Percentiles rank a stretch among this genome's conserved stretches.
Conservation (phyloP, 2,329 filamentous ascomycete species). For the Cercospora brassicicola region DNA sequence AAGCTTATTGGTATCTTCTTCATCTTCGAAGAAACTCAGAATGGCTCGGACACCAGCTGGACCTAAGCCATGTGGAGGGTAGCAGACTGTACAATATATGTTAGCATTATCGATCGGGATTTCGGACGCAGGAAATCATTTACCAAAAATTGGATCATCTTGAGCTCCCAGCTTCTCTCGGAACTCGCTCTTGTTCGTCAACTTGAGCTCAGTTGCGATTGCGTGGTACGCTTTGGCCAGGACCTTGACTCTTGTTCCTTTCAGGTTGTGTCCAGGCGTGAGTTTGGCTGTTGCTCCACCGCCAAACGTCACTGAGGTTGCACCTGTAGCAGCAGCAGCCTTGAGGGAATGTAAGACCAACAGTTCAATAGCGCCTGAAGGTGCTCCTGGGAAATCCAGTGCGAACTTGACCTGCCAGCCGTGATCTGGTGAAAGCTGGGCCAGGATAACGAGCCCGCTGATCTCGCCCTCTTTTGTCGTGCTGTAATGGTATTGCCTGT, state of each 20-base stretch:
- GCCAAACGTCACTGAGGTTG: slow-evolving; percentile 77
- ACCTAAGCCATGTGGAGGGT: slow-evolving; percentile 81
- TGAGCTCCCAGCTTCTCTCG: slow-evolving; percentile 83
- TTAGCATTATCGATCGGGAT: background rate
- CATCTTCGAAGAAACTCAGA: slow-evolving; percentile 84
- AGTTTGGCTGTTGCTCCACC: slow-evolving; percentile 75
- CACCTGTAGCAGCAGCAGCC: slow-evolving; percentile 58
- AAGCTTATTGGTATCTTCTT: slow-evolving; percentile 39
- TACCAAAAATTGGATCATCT: slow-evolving; percentile 73
- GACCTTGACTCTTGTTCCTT: slow-evolving; percentile 76
- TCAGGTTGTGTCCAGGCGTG: slow-evolving; percentile 76
- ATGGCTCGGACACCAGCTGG: slow-evolving; percentile 81
- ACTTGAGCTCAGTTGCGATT: slow-evolving; percentile 75
- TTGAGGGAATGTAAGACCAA: slow-evolving; percentile 73
- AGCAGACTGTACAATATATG: slow-evolving; percentile 61
- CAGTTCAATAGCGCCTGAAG: slow-evolving; percentile 84
- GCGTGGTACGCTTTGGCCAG: slow-evolving; percentile 79
- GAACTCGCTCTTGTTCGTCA: slow-evolving; percentile 85
- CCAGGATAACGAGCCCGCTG: slow-evolving; percentile 75
- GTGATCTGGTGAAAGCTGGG: slow-evolving; percentile 74
- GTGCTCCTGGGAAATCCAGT: slow-evolving; percentile 85
- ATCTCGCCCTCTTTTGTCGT: slow-evolving; percentile 71
- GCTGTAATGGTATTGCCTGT: slow-evolving; percentile 83
- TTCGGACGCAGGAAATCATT: slow-evolving; percentile 17
- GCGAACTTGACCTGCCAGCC: slow-evolving; percentile 96